Conservation (phyloP, 306 rosid genomes). For the Cotoneaster glaucophyllus region DNA sequence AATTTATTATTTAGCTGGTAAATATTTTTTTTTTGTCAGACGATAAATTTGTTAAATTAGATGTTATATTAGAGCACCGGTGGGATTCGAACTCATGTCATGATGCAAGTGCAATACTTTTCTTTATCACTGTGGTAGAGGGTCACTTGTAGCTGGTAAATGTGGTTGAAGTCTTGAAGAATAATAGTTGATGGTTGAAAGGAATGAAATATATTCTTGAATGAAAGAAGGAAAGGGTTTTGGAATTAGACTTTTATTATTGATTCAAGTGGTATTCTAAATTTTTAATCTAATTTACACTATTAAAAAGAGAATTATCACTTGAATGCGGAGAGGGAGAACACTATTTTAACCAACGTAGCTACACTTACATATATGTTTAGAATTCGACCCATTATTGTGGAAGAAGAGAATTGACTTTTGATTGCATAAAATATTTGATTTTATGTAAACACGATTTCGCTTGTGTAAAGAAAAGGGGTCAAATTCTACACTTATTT, state of each 20-base stretch:
- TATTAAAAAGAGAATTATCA: too few relatives aligned
- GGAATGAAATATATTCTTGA: background rate
- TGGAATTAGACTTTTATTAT: background rate
- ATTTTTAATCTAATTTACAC: background rate
- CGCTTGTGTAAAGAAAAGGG: background rate
- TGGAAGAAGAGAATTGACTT: background rate
- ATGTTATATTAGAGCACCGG: too few relatives aligned
- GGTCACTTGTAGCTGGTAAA: too few relatives aligned
- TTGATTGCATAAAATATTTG: background rate
- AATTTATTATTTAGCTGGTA: too few relatives aligned
- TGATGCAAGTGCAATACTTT: too few relatives aligned
- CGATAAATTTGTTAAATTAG: too few relatives aligned
- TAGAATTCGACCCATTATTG: background rate
- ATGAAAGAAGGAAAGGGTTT: background rate
- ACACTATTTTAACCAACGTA: background rate
- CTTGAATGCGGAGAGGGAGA: background rate
- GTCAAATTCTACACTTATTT: background rate
- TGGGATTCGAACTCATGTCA: too few relatives aligned
- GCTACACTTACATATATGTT: background rate
- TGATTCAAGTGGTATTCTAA: background rate
- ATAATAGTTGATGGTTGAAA: background rate
- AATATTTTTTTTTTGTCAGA: too few relatives aligned
- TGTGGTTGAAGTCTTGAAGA: background rate
- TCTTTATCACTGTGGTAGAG: too few relatives aligned
- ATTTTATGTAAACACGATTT: too few relatives aligned